A percentile compares a stretch with the other conserved stretches of the same genome.
phyloP scores from a whole-genome alignment of 768 basidiomycete genomes.

The Naganishia vaughanmartiniae region DNA sequence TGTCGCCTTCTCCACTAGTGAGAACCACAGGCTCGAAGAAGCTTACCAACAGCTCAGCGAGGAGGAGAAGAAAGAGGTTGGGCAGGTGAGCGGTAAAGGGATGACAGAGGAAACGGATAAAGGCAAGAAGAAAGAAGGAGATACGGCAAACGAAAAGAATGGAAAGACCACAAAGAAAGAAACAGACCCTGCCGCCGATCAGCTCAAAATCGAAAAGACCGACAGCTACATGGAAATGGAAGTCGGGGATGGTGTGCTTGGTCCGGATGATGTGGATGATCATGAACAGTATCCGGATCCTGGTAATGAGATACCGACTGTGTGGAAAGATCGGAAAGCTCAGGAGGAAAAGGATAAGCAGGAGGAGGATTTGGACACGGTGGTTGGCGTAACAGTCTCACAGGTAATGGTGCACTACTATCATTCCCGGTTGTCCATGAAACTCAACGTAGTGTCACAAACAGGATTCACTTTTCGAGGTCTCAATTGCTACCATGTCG shows the following conservation, averaged over 20 bases:
- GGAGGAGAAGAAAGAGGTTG: constrained; percentile 33
- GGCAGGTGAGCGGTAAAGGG: constrained; percentile 19
- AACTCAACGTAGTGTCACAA: neutral
- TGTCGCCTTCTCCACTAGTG: constrained; percentile 43
- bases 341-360: constrained; percentile 42
- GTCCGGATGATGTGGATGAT: constrained; percentile 19
- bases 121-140: constrained; percentile 17
- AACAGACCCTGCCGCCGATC: neutral
- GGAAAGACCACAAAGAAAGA: constrained; percentile 20
- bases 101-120: constrained; percentile 31
- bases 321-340: constrained; percentile 11
- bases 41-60: constrained; percentile 35
- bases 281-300: constrained; percentile 27
- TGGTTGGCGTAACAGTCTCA: constrained; percentile 46
- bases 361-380: constrained; percentile 44
- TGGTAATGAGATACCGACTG: constrained; percentile 10
- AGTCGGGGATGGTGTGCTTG: neutral
- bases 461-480: constrained; percentile 51
- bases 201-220: constrained; percentile 6
- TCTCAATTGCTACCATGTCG: constrained; percentile 43
- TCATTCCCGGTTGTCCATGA: neutral
- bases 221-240: neutral
- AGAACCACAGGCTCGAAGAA: constrained; percentile 44
- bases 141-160: constrained; percentile 3
- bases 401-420: constrained; percentile 40